A percentile compares a stretch with the other conserved stretches of the same genome.
Conservation (phyloP, 768 basidiomycete genomes). For the Suillus subluteus region DNA sequence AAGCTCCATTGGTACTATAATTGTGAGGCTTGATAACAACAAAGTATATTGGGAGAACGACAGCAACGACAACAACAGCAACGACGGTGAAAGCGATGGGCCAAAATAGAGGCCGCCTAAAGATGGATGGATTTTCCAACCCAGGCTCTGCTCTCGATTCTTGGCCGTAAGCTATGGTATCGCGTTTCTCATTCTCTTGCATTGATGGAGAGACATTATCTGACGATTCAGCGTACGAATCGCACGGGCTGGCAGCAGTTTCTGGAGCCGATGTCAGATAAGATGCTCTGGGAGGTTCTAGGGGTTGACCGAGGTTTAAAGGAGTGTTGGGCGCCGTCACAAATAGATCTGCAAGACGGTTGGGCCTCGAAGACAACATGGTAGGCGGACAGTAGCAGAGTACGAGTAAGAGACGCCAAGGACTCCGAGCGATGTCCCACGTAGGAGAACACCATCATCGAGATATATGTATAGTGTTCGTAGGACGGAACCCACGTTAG, state of each 20-base stretch:
- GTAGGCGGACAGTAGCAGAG: neutral
- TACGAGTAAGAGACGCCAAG: neutral
- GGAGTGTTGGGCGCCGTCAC: conserved; percentile 18
- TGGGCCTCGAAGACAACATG: conserved; percentile 23
- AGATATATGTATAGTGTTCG: neutral
- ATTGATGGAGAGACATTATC: conserved; percentile 31
- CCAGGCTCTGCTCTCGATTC: neutral
- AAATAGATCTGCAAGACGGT: conserved; percentile 21
- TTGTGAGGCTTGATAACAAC: conserved; percentile 30
- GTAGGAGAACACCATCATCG: neutral
- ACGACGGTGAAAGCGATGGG: conserved; percentile 33
- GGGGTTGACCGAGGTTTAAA: conserved; percentile 3
- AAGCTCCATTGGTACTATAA: conserved; percentile 5
- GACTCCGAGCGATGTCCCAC: neutral
- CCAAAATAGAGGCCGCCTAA: conserved; percentile 31
- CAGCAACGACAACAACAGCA: conserved; percentile 32
- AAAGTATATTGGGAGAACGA: conserved; percentile 47
- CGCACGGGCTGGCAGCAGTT: too few species aligned
- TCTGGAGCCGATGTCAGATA: too few species aligned
- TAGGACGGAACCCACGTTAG: too few species aligned
- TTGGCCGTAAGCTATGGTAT: conserved; percentile 16
- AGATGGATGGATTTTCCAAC: conserved; percentile 21
- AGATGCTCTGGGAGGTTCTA: conserved; percentile 10
- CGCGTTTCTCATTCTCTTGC: conserved; percentile 20
- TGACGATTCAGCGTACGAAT: conserved; percentile 11